phyloP scores from a whole-genome alignment of 352 stramenopile genomes.

The Globisporangium sylvaticum region DNA sequence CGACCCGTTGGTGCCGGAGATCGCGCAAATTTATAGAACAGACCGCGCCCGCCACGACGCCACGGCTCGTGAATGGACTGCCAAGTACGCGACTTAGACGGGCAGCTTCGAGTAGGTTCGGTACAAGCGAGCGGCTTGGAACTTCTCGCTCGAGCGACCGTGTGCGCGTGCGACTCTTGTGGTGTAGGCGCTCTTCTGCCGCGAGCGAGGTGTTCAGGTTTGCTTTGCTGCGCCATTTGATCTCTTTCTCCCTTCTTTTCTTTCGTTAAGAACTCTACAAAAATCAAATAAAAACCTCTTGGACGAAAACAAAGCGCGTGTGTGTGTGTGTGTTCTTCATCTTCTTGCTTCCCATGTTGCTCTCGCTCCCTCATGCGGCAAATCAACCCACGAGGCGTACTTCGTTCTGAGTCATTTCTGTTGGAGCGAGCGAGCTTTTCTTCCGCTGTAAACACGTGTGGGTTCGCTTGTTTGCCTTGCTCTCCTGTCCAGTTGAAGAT shows the following conservation, averaged over 20 bases:
- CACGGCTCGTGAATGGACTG: constrained; percentile 96
- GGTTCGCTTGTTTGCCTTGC: background rate
- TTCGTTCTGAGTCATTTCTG: background rate
- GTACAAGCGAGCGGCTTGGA: constrained; percentile 5
- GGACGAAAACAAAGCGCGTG: constrained; percentile 3
- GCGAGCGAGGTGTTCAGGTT: background rate
- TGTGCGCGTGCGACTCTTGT: background rate
- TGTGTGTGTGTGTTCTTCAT: background rate
- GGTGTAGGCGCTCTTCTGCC: background rate
- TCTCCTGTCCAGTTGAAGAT: constrained; percentile 6
- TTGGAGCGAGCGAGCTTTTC: background rate
- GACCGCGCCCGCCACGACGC: constrained; percentile 92
- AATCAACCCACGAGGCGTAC: constrained; percentile 3
- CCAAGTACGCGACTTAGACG: constrained; percentile 98
- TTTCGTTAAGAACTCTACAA: constrained; percentile 9
- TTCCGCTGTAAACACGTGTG: background rate
- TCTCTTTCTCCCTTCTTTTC: constrained; percentile 12
- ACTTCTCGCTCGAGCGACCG: background rate
- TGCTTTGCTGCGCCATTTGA: constrained; percentile 12
- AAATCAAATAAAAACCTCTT: constrained; percentile 11
- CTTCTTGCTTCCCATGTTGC: background rate
- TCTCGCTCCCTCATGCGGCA: background rate
- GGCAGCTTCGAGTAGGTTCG: constrained; percentile 9
- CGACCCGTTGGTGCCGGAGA: constrained; percentile 94
- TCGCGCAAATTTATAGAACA: constrained; percentile 94